Percentiles rank a stretch among this genome's conserved stretches.
These are phyloP conservation scores for Mrakia frigida DNA, from an alignment of 768 basidiomycete species.

Conservation along the genomic window DNA sequence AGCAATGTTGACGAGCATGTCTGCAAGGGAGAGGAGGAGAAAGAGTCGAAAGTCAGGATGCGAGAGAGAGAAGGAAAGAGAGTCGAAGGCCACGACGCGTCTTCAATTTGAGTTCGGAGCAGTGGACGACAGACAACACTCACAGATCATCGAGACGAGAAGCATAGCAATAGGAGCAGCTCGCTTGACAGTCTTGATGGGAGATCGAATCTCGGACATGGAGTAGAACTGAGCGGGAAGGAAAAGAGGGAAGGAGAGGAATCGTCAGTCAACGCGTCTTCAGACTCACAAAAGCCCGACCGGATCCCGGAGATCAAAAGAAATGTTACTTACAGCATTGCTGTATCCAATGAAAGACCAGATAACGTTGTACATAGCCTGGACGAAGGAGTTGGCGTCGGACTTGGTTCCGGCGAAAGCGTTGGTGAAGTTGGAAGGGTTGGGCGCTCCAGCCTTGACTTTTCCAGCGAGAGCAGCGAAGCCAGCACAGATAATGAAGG, in stretches of 20 bases:
- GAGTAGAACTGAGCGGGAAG: slow-evolving; percentile 21
- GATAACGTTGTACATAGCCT: slow-evolving; percentile 32
- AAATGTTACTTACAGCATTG: not conserved
- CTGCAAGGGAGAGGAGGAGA: no score
- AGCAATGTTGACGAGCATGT: slow-evolving; percentile 33
- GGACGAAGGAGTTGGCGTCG: slow-evolving; percentile 34
- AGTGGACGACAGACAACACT: no score
- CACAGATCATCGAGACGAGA: slow-evolving; percentile 31
- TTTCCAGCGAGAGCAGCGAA: slow-evolving; percentile 24
- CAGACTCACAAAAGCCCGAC: no score
- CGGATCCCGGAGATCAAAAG: no score
- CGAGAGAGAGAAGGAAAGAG: no score
- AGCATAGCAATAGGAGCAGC: slow-evolving; percentile 35
- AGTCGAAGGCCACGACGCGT: no score
- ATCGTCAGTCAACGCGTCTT: no score
- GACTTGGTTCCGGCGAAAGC: slow-evolving; percentile 35
- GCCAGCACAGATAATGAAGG: slow-evolving; percentile 48
- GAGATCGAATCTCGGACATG: slow-evolving; percentile 32
- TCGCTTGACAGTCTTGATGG: slow-evolving; percentile 32
- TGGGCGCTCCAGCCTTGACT: slow-evolving; percentile 25
- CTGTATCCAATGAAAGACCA: slow-evolving; percentile 30
- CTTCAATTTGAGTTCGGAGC: no score
- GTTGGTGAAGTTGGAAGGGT: slow-evolving; percentile 35
- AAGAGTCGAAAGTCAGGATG: no score
- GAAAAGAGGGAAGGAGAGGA: no score